Evolutionary conservation across 805 yeast species (phyloP).

Genomic region (Spathaspora gorwiae): DNA sequence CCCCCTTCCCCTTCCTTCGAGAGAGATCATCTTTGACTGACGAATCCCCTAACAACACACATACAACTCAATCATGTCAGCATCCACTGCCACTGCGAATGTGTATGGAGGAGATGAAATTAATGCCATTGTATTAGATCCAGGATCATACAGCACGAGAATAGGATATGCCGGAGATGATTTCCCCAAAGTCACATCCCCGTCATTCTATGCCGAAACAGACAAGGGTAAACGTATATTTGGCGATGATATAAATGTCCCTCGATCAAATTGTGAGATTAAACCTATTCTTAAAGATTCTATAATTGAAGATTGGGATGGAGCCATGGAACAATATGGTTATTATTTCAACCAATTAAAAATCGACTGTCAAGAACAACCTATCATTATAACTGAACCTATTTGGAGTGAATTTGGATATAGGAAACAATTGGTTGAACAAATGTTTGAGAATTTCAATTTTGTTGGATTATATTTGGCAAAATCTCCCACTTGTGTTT

Average conservation of each 20-base stretch:
- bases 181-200: conserved; percentile 68
- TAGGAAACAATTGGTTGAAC: conserved; percentile 66
- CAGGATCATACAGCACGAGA: conserved; percentile 80
- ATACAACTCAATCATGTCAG: conserved; percentile 14
- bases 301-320: conserved; percentile 79
- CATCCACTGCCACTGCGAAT: conserved; percentile 13
- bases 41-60: no score
- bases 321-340: conserved; percentile 68
- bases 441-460: conserved; percentile 60
- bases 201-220: conserved; percentile 53
- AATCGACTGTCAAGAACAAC: conserved; percentile 60
- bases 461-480: conserved; percentile 81
- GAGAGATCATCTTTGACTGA: no score
- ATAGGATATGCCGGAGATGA: conserved; percentile 94
- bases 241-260: conserved; percentile 45
- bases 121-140: conserved; percentile 85
- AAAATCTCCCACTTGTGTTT: conserved; percentile 79
- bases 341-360: conserved; percentile 52
- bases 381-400: conserved; percentile 80
- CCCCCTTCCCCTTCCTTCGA: no score
- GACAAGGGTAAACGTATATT: conserved; percentile 21
- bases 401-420: conserved; percentile 72
- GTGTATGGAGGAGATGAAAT: conserved; percentile 65
- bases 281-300: conserved; percentile 59
- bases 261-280: conserved; percentile 48